Evolutionary conservation across 306 rosid genomes (phyloP).

Genomic region (Trifolium repens): DNA sequence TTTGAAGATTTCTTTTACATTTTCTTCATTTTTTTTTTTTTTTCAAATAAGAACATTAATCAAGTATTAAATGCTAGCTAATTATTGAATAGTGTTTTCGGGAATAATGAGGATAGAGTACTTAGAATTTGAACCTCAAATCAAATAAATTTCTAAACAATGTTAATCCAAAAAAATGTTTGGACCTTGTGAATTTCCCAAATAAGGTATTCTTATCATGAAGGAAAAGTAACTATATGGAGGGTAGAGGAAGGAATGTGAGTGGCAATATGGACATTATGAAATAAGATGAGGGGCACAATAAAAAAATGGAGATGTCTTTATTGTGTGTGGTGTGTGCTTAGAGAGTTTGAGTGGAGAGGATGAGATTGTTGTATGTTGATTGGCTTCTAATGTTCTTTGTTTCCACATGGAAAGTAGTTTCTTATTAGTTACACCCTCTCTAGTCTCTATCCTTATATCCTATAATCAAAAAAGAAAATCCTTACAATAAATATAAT

Average conservation of each 20-base stretch:
- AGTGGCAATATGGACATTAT: conserved; percentile 50
- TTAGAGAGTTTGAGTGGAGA: conserved; percentile 43
- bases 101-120: conserved; percentile 39
- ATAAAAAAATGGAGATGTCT: conserved; percentile 34
- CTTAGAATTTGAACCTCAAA: conserved; percentile 50
- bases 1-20: conserved; percentile 44
- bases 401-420: conserved; percentile 49
- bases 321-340: conserved; percentile 65
- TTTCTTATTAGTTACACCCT: conserved; percentile 16
- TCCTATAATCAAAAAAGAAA: not conserved
- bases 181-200: conserved; percentile 47
- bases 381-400: conserved; percentile 53
- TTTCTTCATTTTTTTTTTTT: conserved; percentile 23
- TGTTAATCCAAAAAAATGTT: conserved; percentile 38
- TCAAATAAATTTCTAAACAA: conserved; percentile 32
- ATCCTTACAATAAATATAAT: not conserved
- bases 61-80: conserved; percentile 35
- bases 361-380: conserved; percentile 70
- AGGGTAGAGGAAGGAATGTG: conserved; percentile 37
- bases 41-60: conserved; percentile 34
- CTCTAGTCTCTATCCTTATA: not conserved
- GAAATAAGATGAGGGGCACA: conserved; percentile 43
- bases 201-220: conserved; percentile 45
- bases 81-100: conserved; percentile 33
- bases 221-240: conserved; percentile 13